phyloP scores from a whole-genome alignment of 2,329 filamentous ascomycete genomes.

The Cercospora sp. region DNA sequence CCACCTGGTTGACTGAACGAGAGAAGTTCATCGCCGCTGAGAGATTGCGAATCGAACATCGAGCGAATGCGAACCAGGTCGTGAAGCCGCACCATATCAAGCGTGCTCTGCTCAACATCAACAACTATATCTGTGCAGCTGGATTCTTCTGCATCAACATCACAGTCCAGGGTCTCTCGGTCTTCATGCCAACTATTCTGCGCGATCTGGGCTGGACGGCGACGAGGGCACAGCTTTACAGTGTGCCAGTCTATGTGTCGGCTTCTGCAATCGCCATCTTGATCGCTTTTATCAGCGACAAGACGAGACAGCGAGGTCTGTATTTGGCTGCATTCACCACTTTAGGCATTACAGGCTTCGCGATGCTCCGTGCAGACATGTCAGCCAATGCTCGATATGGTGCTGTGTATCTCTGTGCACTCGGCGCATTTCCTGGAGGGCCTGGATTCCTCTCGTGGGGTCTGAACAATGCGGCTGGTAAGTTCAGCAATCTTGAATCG shows the following conservation, averaged over 20 bases:
- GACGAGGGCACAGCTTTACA: slow-evolving; percentile 48
- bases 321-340: slow-evolving; percentile 29
- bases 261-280: slow-evolving; percentile 27
- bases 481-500: no score
- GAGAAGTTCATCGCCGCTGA: slow-evolving; percentile 57
- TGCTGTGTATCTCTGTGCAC: slow-evolving; percentile 40
- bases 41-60: slow-evolving; percentile 54
- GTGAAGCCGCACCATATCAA: slow-evolving; percentile 54
- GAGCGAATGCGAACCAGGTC: slow-evolving; percentile 48
- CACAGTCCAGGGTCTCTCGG: slow-evolving; percentile 52
- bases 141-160: slow-evolving; percentile 63
- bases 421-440: slow-evolving; percentile 59
- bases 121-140: slow-evolving; percentile 59
- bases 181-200: slow-evolving; percentile 55
- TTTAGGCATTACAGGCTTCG: slow-evolving; percentile 38
- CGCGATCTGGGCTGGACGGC: slow-evolving; percentile 63
- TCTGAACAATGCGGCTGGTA: slow-evolving; percentile 57
- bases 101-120: slow-evolving; percentile 56
- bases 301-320: slow-evolving; percentile 25
- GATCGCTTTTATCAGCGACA: slow-evolving; percentile 31
- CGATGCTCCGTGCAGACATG: slow-evolving; percentile 34
- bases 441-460: slow-evolving; percentile 61
- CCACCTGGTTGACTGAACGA: slow-evolving; percentile 54
- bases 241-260: slow-evolving; percentile 45
- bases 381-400: slow-evolving; percentile 37